These are phyloP conservation scores for Waltergamsia citrina DNA, from an alignment of 2,329 filamentous ascomycete genomes.

Conservation along the genomic window DNA sequence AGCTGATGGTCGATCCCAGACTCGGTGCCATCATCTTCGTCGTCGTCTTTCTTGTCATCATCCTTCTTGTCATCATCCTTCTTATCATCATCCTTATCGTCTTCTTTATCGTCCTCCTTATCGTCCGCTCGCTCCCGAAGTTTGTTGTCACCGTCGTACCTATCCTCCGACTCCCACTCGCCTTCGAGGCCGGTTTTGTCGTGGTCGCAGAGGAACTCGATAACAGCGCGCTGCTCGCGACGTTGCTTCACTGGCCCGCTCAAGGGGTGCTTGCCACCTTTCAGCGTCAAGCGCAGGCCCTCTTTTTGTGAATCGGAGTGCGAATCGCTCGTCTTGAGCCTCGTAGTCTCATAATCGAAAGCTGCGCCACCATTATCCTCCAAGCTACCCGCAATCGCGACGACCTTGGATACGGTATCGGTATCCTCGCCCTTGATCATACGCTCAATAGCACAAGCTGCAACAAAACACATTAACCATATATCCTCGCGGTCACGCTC, in stretches of 20 bases:
- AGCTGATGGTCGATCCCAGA: slow-evolving; percentile 40
- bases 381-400: slow-evolving; percentile 68
- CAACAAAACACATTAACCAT: background rate
- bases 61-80: slow-evolving; percentile 22
- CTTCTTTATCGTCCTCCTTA: slow-evolving; percentile 17
- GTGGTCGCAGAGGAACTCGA: slow-evolving; percentile 77
- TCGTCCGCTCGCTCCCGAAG: slow-evolving; percentile 8
- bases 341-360: slow-evolving; percentile 57
- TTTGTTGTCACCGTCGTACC: slow-evolving; percentile 31
- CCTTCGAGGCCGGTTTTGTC: slow-evolving; percentile 66
- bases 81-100: slow-evolving; percentile 28
- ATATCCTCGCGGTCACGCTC: background rate
- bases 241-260: slow-evolving; percentile 40
- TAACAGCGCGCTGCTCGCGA: slow-evolving; percentile 61
- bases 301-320: slow-evolving; percentile 58
- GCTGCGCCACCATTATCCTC: slow-evolving; percentile 43
- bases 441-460: slow-evolving; percentile 69
- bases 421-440: slow-evolving; percentile 37
- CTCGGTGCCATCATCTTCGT: slow-evolving; percentile 26
- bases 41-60: slow-evolving; percentile 21
- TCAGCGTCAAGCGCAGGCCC: slow-evolving; percentile 61
- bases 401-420: slow-evolving; percentile 45
- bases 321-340: slow-evolving; percentile 55
- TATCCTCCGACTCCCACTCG: slow-evolving; percentile 48
- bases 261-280: slow-evolving; percentile 44